Percentiles rank a stretch among this genome's conserved stretches.
phyloP scores from a whole-genome alignment of 1,139 yeast species.

The Yamadazyma dendronema region DNA sequence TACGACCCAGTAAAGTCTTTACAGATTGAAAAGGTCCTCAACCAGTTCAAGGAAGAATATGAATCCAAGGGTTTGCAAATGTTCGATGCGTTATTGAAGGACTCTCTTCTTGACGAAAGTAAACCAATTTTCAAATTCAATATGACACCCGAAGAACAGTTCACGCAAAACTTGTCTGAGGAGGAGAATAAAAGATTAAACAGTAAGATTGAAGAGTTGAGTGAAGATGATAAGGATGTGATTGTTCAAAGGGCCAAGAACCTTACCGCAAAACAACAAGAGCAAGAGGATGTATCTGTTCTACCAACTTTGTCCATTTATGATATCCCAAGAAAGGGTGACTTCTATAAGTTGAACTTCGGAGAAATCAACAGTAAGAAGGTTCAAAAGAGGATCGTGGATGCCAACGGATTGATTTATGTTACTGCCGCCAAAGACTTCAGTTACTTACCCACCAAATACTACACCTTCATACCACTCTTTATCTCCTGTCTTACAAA shows the following conservation, averaged over 20 bases:
- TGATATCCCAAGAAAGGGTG: slow-evolving; percentile 69
- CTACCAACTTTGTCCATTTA: slow-evolving; percentile 71
- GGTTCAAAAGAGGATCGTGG: slow-evolving; percentile 51
- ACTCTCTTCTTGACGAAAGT: slow-evolving; percentile 45
- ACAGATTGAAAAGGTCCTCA: slow-evolving; percentile 61
- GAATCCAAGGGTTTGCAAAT: slow-evolving; percentile 51
- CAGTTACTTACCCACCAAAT: slow-evolving; percentile 54
- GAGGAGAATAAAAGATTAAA: slow-evolving; percentile 60
- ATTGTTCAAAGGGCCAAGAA: slow-evolving; percentile 60
- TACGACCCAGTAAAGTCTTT: slow-evolving; percentile 67
- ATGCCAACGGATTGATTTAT: slow-evolving; percentile 76
- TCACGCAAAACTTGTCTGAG: slow-evolving; percentile 43
- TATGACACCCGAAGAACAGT: slow-evolving; percentile 68
- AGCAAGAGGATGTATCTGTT: slow-evolving; percentile 69
- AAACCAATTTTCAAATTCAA: slow-evolving; percentile 65
- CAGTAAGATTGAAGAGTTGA: slow-evolving; percentile 40
- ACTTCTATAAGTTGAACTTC: slow-evolving; percentile 33
- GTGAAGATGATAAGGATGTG: slow-evolving; percentile 54
- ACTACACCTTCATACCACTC: slow-evolving; percentile 70
- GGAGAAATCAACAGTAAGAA: slow-evolving; percentile 20
- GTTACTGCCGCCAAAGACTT: slow-evolving; percentile 59
- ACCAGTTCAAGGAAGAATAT: slow-evolving; percentile 61
- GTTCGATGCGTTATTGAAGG: slow-evolving; percentile 56
- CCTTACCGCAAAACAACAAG: slow-evolving; percentile 62
- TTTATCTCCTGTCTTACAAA: slow-evolving; percentile 80